Base-by-base conservation (phyloP, 148 eudicot genomes). In the Chenopodium suecicum region DNA sequence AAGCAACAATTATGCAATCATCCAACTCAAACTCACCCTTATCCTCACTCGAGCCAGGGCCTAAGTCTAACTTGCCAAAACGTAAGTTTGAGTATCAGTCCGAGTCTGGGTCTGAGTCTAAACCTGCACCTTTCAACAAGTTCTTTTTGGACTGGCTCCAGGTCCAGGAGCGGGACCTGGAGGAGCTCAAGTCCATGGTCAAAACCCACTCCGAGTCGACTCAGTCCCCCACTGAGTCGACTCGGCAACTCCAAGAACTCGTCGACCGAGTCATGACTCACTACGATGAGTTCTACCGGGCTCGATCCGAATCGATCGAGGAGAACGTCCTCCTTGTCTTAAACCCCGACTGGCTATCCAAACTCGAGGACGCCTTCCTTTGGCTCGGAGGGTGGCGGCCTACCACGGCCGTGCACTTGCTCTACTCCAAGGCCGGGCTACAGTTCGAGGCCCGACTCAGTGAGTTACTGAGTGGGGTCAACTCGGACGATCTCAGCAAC, bases 381-480 rank as follows among this genome's bases (percentile, higher is more conserved):
- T 94, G 97, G 98, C 81, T 92, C 25, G 95, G 94, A 2, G 97
- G 97, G 41, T 93, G 94, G 94, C 64, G 97, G 4, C 94, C 97
- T 4, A 88, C 80, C 70, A 78, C 87, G 82, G 90, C 87, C 1
- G 83, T 93, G 67, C 94, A 91, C 73, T 72, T 95, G 17, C 81
- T 94, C 2, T 93, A 87, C 82, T 92, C 98, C 3, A 85, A 87
- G 37, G 76, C 86, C 11, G 97, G 95, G 12, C 1, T 86, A 2
- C 94, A 93, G 48, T 82, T 93, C 78, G 95, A 92, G 85, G 86
- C 91, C 0, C 71, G 80, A 7, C 85, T 94, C 80, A 75, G 37
- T 2, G 90, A 88, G 80, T 64, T 94, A 7, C 83, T 90, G 17
- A 73, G 79, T 4, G 94, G 94, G 34, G 29, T 84, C 46, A 14